phyloP scores from a whole-genome alignment of 129 eudicot species.

The Lonicera japonica region DNA sequence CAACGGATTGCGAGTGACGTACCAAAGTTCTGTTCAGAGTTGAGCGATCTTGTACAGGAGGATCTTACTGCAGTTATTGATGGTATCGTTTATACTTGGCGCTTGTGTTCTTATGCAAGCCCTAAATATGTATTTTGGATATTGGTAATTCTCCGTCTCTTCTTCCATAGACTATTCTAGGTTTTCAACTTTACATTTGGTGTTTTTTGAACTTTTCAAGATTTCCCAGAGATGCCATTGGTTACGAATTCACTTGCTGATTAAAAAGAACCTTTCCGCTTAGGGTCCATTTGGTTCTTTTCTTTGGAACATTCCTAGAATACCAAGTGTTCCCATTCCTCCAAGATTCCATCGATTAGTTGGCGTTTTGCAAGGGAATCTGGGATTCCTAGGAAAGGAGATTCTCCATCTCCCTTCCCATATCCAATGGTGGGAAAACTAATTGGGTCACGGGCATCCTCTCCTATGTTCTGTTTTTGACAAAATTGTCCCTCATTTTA shows the following conservation, averaged over 20 bases:
- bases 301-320: no score
- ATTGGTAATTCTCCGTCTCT: constrained; percentile 46
- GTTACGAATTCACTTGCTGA: constrained; percentile 2
- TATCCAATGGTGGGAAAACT: no score
- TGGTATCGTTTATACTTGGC: constrained; percentile 93
- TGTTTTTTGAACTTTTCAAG: constrained; percentile 1
- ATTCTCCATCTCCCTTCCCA: no score
- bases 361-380: no score
- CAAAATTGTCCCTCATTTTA: no score
- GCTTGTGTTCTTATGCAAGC: constrained; percentile 98
- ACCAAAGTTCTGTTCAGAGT: constrained; percentile 84
- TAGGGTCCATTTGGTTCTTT: no score
- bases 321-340: no score
- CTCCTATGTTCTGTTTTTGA: no score
- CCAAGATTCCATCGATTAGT: no score
- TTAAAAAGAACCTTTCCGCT: not conserved
- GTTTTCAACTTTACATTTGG: not conserved
- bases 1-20: constrained; percentile 99
- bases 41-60: constrained; percentile 99
- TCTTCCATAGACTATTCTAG: not conserved
- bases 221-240: constrained; percentile 11
- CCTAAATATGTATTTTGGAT: constrained; percentile 97
- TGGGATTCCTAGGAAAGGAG: no score
- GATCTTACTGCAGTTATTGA: constrained; percentile 94
- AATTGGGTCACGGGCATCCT: no score